Conservation (phyloP, 192 early-diverging fungal species). For the Backusella mclennaniae region DNA sequence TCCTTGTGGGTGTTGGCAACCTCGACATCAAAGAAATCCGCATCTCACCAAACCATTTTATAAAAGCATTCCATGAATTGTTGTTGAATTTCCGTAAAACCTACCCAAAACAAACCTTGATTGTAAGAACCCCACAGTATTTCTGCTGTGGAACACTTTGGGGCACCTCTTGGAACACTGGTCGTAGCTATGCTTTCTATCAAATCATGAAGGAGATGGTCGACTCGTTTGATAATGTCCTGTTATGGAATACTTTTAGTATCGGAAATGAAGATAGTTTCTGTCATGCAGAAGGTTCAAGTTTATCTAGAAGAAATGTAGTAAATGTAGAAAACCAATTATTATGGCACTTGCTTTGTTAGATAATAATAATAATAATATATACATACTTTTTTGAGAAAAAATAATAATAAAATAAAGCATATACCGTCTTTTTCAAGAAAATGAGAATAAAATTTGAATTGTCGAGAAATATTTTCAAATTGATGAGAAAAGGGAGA, state of each 20-base stretch:
- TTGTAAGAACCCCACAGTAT: conserved; percentile 26
- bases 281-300: conserved; percentile 10
- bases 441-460: no score
- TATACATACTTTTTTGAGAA: background rate
- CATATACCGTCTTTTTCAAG: background rate
- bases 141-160: conserved; percentile 21
- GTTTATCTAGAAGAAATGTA: conserved; percentile 23
- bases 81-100: background rate
- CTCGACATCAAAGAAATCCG: conserved; percentile 14
- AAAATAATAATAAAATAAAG: background rate
- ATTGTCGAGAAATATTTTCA: no score
- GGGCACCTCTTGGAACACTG: conserved; percentile 30
- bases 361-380: background rate
- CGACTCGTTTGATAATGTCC: background rate
- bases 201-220: conserved; percentile 7
- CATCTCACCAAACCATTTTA: conserved; percentile 17
- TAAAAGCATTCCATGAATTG: conserved; percentile 6
- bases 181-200: conserved; percentile 24
- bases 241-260: conserved; percentile 29
- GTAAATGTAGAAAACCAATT: conserved; percentile 33
- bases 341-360: conserved; percentile 24
- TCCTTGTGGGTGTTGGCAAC: conserved; percentile 28
- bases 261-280: conserved; percentile 20
- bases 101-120: conserved; percentile 26
- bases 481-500: no score